Evolutionary conservation across 768 basidiomycete species (phyloP).

Genomic region (Suillus lakei): DNA sequence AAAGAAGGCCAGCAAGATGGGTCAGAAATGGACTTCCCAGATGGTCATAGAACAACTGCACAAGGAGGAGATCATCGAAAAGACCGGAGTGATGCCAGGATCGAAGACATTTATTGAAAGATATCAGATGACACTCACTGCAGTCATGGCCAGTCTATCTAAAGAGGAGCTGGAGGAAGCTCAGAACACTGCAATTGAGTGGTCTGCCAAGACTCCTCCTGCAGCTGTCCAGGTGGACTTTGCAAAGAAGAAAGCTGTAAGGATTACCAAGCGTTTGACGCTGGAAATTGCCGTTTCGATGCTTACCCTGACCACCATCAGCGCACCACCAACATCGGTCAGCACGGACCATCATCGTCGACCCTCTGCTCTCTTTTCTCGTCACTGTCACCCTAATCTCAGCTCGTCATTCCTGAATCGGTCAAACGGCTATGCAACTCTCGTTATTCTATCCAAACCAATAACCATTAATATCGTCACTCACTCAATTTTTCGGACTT

Average conservation of each 20-base stretch:
- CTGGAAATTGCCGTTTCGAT: too few species aligned
- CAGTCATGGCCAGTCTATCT: slow-evolving; percentile 1
- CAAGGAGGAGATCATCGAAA: slow-evolving; percentile 1
- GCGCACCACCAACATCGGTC: too few species aligned
- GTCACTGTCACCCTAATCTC: too few species aligned
- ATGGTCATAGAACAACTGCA: neutral
- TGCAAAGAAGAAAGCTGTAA: slow-evolving; percentile 7
- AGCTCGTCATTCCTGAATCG: too few species aligned
- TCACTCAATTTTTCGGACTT: too few species aligned
- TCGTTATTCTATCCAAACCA: too few species aligned
- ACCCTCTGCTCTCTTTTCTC: too few species aligned
- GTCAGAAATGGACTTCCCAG: slow-evolving; percentile 1
- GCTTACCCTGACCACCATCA: too few species aligned
- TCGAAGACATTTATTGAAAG: neutral
- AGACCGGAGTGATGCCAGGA: neutral
- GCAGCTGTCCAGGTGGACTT: neutral
- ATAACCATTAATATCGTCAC: too few species aligned
- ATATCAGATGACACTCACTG: neutral
- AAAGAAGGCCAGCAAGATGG: neutral
- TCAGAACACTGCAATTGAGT: neutral
- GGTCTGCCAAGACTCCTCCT: slow-evolving; percentile 5
- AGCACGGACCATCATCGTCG: too few species aligned
- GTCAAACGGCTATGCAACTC: too few species aligned
- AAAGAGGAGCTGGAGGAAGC: slow-evolving; percentile 6
- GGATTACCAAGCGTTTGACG: too few species aligned